Base-by-base conservation (phyloP, 148 eudicot genomes). In the Rhododendron kiyosumense region DNA sequence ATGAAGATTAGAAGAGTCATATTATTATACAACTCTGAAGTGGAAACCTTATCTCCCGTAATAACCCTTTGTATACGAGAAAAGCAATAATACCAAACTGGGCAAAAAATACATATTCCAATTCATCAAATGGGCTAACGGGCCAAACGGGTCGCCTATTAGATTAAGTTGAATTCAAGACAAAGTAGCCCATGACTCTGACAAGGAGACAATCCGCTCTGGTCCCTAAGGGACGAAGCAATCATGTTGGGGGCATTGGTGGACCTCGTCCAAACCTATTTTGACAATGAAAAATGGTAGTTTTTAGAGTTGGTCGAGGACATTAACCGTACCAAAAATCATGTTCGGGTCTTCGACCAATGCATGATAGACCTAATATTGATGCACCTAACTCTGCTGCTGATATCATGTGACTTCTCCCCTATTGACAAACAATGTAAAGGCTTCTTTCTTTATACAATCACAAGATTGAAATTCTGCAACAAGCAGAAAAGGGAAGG, bases 331-430 rank as follows among this genome's bases (percentile, higher is more conserved):
- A 67, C 5, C 73, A 26, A 26, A 65, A 67, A 9, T 65, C 15
- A 59, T n/a, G 73, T 65, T 65, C 10, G 3, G 2, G 28, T 22
- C 28, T 22, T 63, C 73, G 20, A 30, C 8, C 41, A 15, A 32
- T 71, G 24, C 79, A 75, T 36, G 69, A 36, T 34, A 34, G 48
- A 81, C 61, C 46, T 36, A 24, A 24, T 18, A 54, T 10, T 17
- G 43, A 28, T 38, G n/a, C 34, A 26, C 65, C 65, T 18, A n/a
- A 80, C 14, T 80, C 11, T 80, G 17, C 82, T 49, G 61, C 24
- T 28, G 52, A 81, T 81, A 81, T 54, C 67, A 52, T 81, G 83
- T 81, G 65, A 28, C 65, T 81, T 49, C 20, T 22, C 69, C 65
- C 45, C 67, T 18, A 52, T 52, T 7, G 83, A 30, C 73, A 81